Percentiles rank a stretch among this genome's conserved stretches.
Conservation (phyloP, 78 protist species). For the Protostelium mycophagum region DNA sequence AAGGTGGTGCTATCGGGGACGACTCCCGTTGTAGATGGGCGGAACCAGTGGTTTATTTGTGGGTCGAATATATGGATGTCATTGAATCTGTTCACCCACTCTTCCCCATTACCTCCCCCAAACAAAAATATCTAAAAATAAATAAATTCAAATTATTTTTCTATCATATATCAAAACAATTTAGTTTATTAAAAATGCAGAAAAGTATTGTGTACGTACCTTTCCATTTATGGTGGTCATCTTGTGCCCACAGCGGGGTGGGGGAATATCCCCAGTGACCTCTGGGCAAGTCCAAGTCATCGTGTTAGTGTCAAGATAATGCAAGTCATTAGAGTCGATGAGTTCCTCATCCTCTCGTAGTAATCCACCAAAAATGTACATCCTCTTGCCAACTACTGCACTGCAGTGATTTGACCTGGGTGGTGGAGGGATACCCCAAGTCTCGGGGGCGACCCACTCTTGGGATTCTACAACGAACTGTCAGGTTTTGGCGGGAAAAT, state of each 20-base stretch:
- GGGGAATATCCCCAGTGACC: slow-evolving; percentile 29
- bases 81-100: slow-evolving; percentile 32
- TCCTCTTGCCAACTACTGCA: slow-evolving; percentile 26
- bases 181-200: too few species aligned
- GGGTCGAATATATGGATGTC: slow-evolving; percentile 50
- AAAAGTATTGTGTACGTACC: too few species aligned
- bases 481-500: background rate
- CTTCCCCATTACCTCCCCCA: slow-evolving; percentile 67
- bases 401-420: slow-evolving; percentile 53
- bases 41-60: slow-evolving; percentile 36
- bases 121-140: slow-evolving; percentile 35
- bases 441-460: slow-evolving; percentile 17
- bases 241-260: slow-evolving; percentile 59
- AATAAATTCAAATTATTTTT: too few species aligned
- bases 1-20: slow-evolving; percentile 47
- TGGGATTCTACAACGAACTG: background rate
- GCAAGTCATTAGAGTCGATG: slow-evolving; percentile 48
- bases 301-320: slow-evolving; percentile 23
- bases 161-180: too few species aligned
- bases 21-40: slow-evolving; percentile 22
- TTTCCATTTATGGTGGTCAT: slow-evolving; percentile 30
- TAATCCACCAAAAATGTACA: slow-evolving; percentile 57
- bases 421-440: slow-evolving; percentile 31
- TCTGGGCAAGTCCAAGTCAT: slow-evolving; percentile 24
- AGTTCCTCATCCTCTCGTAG: slow-evolving; percentile 40